These are phyloP conservation scores for Fraxinus quadrangulata DNA, from an alignment of 257 asterid species.

Conservation along the genomic window DNA sequence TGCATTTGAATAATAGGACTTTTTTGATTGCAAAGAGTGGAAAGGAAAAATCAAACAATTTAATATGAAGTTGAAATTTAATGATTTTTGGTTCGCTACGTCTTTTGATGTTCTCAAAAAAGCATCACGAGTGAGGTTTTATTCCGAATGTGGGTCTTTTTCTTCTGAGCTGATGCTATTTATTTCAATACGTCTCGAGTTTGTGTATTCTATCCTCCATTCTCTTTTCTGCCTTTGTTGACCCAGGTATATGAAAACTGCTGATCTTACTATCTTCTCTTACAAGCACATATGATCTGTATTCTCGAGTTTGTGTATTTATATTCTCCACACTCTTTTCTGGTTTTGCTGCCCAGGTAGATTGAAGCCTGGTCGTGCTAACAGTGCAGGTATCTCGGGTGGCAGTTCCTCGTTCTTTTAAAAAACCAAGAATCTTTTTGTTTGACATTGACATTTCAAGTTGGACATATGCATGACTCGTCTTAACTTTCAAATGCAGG, in stretches of 20 bases:
- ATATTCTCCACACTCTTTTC: not conserved
- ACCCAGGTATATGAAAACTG: not conserved
- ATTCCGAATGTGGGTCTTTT: not conserved
- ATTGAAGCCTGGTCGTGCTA: not conserved
- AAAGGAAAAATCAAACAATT: not conserved
- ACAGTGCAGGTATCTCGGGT: constrained; percentile 3
- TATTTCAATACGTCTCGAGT: too few relatives aligned
- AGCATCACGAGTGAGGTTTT: not conserved
- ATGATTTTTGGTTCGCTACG: not conserved
- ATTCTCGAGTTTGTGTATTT: not conserved
- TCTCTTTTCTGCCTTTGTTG: not conserved
- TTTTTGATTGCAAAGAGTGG: not conserved
- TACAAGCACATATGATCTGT: not conserved
- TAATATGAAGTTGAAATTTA: not conserved
- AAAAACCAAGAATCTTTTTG: not conserved
- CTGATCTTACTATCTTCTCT: not conserved
- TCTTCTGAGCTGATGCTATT: not conserved
- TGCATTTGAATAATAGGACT: not conserved
- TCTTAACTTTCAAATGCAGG: constrained; percentile 28
- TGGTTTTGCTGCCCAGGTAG: not conserved
- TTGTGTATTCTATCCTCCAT: not conserved
- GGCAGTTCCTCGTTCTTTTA: not conserved
- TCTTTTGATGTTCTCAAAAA: not conserved
- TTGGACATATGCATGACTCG: not conserved
- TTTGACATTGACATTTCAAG: not conserved